phyloP scores from a whole-genome alignment of 2,329 filamentous ascomycete genomes.

The Blastomyces parvus region DNA sequence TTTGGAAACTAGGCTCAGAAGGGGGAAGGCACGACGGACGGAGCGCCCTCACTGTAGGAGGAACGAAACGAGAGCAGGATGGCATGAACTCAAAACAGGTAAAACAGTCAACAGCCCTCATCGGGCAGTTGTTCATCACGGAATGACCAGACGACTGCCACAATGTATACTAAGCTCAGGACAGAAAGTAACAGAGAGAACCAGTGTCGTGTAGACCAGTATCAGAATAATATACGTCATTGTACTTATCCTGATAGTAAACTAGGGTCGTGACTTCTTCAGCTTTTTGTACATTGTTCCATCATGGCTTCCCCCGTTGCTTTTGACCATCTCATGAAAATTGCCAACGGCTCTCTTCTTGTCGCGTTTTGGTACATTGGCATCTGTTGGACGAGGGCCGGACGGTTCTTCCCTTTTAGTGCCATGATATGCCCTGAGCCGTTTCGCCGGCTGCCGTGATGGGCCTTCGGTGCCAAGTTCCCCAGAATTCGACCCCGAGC shows the following conservation, averaged over 20 bases:
- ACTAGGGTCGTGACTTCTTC: slow-evolving; percentile 3
- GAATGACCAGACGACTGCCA: not conserved
- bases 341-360: not conserved
- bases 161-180: not conserved
- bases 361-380: not conserved
- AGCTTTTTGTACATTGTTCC: slow-evolving; percentile 8
- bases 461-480: slow-evolving; percentile 11
- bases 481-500: slow-evolving; percentile 24
- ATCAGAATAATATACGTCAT: slow-evolving; percentile 1
- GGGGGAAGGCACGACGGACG: not conserved
- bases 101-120: not conserved
- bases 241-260: not conserved
- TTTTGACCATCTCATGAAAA: not conserved
- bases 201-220: not conserved
- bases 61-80: not conserved
- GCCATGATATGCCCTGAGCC: not conserved
- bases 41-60: not conserved
- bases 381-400: not conserved
- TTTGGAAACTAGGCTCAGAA: not conserved
- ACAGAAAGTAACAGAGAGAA: not conserved
- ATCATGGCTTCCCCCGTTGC: not conserved
- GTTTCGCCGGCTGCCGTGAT: not conserved
- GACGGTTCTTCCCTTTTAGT: not conserved
- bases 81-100: not conserved
- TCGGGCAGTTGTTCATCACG: not conserved